Percentiles rank a stretch among this genome's conserved stretches.
Conservation (phyloP, 2,329 filamentous ascomycete species). For the Exophiala calicioides region DNA sequence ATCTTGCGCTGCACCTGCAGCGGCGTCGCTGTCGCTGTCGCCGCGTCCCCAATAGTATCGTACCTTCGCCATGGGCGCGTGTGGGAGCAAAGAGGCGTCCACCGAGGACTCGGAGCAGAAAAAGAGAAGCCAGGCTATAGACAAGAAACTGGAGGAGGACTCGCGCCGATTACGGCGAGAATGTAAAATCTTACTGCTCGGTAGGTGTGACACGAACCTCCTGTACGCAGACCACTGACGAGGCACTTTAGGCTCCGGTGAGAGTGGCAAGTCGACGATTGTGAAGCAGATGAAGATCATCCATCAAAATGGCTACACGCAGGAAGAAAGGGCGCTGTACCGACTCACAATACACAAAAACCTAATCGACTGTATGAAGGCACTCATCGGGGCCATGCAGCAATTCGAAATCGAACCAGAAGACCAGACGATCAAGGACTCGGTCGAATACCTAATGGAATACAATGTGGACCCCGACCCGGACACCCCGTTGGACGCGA, state of each 20-base stretch:
- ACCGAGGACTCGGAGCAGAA: conserved; percentile 85
- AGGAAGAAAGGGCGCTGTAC: conserved; percentile 91
- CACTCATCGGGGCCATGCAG: conserved; percentile 85
- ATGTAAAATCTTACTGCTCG: conserved; percentile 96
- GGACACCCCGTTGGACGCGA: conserved; percentile 76
- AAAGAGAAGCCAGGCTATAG: conserved; percentile 95
- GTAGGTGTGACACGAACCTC: conserved; percentile 54
- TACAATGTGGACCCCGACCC: conserved; percentile 91
- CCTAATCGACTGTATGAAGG: conserved; percentile 92
- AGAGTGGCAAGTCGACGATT: conserved; percentile 98
- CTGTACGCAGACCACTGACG: conserved; percentile 18
- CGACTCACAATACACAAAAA: conserved; percentile 98
- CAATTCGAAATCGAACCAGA: conserved; percentile 85
- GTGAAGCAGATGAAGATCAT: conserved; percentile 99
- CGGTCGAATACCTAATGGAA: conserved; percentile 77
- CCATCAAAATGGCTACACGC: conserved; percentile 94
- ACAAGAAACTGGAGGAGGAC: conserved; percentile 90
- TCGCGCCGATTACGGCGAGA: conserved; percentile 88
- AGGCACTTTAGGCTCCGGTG: conserved; percentile 73
- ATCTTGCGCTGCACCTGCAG: conserved; percentile 29
- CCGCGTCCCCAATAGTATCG: conserved; percentile 9
- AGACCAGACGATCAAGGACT: conserved; percentile 68
- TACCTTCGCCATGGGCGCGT: conserved; percentile 71
- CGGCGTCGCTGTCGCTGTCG: conserved; percentile 24
- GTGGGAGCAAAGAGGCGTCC: conserved; percentile 77